Evolutionary conservation across 306 rosid genomes (phyloP), one percentile per base, ranked within the genome.

Genomic region (Fragaria vesca): DNA sequence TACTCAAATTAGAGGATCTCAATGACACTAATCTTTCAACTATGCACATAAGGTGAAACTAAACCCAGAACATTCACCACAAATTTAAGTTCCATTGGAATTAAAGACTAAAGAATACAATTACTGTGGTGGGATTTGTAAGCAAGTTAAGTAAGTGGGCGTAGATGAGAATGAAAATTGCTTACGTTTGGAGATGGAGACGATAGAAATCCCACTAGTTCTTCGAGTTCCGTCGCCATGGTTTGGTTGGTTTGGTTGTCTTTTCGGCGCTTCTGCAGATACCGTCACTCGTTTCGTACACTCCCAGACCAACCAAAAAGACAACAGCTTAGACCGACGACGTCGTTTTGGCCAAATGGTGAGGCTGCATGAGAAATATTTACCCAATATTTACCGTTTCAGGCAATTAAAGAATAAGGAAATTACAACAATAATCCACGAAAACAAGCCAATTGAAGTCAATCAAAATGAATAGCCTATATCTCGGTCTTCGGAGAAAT

Each of bases 181-280:
- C 66, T 76, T 76, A 91, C 98, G 81, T 87, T 93, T 32, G 93
- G 95, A 2, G 98, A 90, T 10, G 97, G 93, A 52, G 90, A 90
- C 7, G 93, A 88, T 1, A 94, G 90, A 73, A 94, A 94, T 45
- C 76, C 81, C 17, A 94, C 63, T n/a, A 94, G 89, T 82, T 94
- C 97, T 86, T 90, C 98, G 11, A 90, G 89, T 77, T 94, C 97
- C 71, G 89, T 94, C 87, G 96, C 90, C 98, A 94, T 94, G 67
- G 45, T 73, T 73, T 12, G 30, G 13, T 73, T 12, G 30, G 13
- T 15, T 54, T 6, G 38, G 63, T 38, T 5, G 42, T 38, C 42
- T 38, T 20, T 26, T 3, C 38, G 72, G 45, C 48, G 63, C 65
- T 75, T 20, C 69, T 63, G 36, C 40, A 74, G 61, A 60, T 30